Percentiles rank a stretch among this genome's conserved stretches.
Conservation (phyloP, 2,329 filamentous ascomycete genomes). For the Apiospora aurea region DNA sequence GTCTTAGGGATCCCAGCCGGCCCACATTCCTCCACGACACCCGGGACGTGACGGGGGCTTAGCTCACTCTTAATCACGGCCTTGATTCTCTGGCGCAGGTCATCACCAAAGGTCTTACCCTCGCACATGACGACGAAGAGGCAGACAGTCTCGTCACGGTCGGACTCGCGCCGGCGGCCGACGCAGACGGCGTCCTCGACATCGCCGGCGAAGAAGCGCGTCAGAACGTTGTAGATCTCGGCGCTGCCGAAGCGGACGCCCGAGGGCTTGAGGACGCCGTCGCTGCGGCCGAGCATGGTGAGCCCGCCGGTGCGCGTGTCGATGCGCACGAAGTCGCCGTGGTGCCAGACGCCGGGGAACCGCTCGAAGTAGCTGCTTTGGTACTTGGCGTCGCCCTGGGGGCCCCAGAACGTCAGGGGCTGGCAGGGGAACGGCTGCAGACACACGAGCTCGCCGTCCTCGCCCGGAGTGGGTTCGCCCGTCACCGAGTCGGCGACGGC, state of each 20-base stretch:
- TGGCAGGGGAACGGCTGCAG: constrained; percentile 87
- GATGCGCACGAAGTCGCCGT: constrained; percentile 86
- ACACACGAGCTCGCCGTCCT: constrained; percentile 89
- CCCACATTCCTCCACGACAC: constrained; percentile 78
- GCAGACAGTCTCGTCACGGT: constrained; percentile 85
- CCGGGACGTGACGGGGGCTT: constrained; percentile 89
- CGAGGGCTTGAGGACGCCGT: constrained; percentile 90
- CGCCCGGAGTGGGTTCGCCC: constrained; percentile 64
- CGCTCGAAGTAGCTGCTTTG: constrained; percentile 85
- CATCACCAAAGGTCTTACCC: constrained; percentile 61
- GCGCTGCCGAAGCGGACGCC: constrained; percentile 92
- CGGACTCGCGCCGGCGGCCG: constrained; percentile 73
- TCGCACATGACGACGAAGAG: constrained; percentile 83
- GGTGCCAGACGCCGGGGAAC: constrained; percentile 85
- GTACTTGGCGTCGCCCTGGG: constrained; percentile 78
- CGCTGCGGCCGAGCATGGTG: constrained; percentile 89
- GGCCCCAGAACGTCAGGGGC: constrained; percentile 87
- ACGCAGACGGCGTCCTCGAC: constrained; percentile 90
- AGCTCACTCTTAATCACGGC: constrained; percentile 75
- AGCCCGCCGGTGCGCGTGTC: constrained; percentile 78
- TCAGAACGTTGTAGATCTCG: constrained; percentile 95
- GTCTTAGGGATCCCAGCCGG: constrained; percentile 84
- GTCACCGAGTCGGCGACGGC: constrained; percentile 64
- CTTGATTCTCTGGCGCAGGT: constrained; percentile 70
- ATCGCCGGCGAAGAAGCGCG: constrained; percentile 79